phyloP scores from a whole-genome alignment of 1,284 basidiomycete species.

The Marasmius oreades region DNA sequence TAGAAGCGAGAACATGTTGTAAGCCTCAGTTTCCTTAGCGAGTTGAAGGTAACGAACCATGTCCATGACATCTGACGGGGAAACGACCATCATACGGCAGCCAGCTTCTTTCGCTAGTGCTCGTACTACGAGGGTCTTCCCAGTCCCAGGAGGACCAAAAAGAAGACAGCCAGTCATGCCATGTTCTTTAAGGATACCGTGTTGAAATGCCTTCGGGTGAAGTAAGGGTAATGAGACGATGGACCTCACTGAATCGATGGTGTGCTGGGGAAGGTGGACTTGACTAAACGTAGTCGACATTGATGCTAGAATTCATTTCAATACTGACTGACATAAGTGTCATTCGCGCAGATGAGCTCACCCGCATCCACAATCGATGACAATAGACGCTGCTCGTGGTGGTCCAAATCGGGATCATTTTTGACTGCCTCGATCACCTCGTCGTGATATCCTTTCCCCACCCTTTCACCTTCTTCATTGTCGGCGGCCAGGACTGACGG shows the following conservation, averaged over 20 bases:
- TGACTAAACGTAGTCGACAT: constrained; percentile 83
- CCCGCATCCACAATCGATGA: constrained; percentile 82
- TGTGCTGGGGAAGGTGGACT: constrained; percentile 83
- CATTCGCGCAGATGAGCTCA: constrained; percentile 27
- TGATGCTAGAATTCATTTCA: constrained; percentile 39
- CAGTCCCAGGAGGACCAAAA: constrained; percentile 90
- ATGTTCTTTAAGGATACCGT: constrained; percentile 89
- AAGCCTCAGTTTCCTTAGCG: background rate
- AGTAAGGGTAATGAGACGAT: constrained; percentile 91
- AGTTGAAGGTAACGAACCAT: constrained; percentile 51
- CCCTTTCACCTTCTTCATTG: constrained; percentile 35
- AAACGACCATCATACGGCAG: constrained; percentile 82
- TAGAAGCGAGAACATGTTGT: constrained; percentile 26
- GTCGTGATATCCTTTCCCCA: constrained; percentile 38
- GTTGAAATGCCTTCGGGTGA: constrained; percentile 86
- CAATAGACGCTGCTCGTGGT: constrained; percentile 75
- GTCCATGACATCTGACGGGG: constrained; percentile 85
- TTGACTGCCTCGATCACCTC: constrained; percentile 74
- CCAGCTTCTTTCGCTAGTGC: constrained; percentile 91
- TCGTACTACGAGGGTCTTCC: constrained; percentile 86
- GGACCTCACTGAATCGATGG: constrained; percentile 85
- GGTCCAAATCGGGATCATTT: constrained; percentile 69
- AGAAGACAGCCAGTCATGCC: constrained; percentile 85
- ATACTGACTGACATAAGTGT: constrained; percentile 11
- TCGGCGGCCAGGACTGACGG: constrained; percentile 33